Percentiles rank a stretch among this genome's conserved stretches.
These are phyloP conservation scores for Sphaerulina populicola DNA, from an alignment of 2,329 filamentous ascomycete genomes.

Conservation along the genomic window DNA sequence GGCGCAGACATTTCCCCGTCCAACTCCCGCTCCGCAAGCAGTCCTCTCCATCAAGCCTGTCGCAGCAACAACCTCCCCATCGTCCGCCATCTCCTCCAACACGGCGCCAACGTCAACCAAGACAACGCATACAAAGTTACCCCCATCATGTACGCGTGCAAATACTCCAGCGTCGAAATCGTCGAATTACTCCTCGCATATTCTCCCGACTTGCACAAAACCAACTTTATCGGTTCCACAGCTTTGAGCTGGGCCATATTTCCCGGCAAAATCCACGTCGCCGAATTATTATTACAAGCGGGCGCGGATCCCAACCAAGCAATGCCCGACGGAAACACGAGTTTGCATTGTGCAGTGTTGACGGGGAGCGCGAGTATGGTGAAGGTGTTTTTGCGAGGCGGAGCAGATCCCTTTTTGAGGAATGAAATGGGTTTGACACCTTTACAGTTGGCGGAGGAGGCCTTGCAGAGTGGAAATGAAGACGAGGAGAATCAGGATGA, in stretches of 20 bases:
- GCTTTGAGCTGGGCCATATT: slow-evolving; percentile 29
- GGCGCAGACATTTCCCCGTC: slow-evolving; percentile 28
- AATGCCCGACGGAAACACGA: slow-evolving; percentile 27
- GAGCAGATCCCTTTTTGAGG: slow-evolving; percentile 22
- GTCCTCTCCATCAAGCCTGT: slow-evolving; percentile 30
- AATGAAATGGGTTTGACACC: slow-evolving; percentile 26
- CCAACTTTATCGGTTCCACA: slow-evolving; percentile 28
- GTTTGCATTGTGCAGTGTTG: slow-evolving; percentile 28
- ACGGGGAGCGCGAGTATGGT: slow-evolving; percentile 21
- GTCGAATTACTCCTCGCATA: slow-evolving; percentile 25
- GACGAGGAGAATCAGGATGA: neutral
- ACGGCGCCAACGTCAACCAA: slow-evolving; percentile 26
- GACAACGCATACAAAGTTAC: slow-evolving; percentile 29
- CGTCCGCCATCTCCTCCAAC: slow-evolving; percentile 22
- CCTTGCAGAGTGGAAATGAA: neutral
- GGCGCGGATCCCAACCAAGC: slow-evolving; percentile 25
- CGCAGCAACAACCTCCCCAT: slow-evolving; percentile 26
- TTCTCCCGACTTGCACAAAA: slow-evolving; percentile 23
- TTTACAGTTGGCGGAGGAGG: slow-evolving; percentile 21
- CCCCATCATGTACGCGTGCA: slow-evolving; percentile 31
- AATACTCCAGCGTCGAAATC: slow-evolving; percentile 23
- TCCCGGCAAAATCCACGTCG: slow-evolving; percentile 21
- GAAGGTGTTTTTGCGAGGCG: slow-evolving; percentile 22
- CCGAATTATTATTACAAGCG: slow-evolving; percentile 25
- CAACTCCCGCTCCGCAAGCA: slow-evolving; percentile 24